Evolutionary conservation across 2,329 filamentous ascomycete species (phyloP).

Genomic region (Neocatenulostroma microsporum): DNA sequence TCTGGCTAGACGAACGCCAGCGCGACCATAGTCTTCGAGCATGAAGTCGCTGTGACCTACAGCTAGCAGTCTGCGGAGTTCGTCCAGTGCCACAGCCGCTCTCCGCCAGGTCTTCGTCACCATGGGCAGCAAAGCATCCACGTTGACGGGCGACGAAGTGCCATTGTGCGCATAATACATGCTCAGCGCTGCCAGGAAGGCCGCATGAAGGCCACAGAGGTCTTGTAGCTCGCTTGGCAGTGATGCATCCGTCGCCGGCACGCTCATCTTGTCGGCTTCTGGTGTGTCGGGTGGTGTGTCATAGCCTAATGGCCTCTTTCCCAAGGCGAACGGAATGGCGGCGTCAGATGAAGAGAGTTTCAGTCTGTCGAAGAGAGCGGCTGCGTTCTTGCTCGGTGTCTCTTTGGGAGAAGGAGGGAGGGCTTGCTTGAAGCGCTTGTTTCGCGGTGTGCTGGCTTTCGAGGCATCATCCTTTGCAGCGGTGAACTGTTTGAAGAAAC

Average conservation of each 20-base stretch:
- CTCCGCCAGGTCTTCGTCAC: constrained; percentile 40
- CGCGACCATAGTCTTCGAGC: constrained; percentile 25
- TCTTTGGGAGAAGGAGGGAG: constrained; percentile 24
- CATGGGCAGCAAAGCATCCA: constrained; percentile 33
- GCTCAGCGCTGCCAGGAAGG: constrained; percentile 43
- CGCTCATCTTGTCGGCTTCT: constrained; percentile 9
- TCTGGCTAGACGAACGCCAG: constrained; percentile 20
- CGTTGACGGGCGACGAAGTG: constrained; percentile 36
- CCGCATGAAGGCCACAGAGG: constrained; percentile 38
- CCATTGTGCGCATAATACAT: constrained; percentile 45
- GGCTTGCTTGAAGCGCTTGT: constrained; percentile 27
- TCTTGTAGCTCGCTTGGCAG: constrained; percentile 38
- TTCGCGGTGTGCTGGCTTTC: constrained; percentile 21
- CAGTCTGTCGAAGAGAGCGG: constrained; percentile 28
- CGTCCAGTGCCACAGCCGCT: constrained; percentile 38
- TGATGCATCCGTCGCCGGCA: constrained; percentile 9
- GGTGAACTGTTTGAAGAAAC: constrained; percentile 14
- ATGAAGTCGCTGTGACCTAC: constrained; percentile 26
- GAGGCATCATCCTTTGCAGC: too few relatives aligned
- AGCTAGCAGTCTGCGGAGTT: constrained; percentile 41
- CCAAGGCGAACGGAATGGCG: constrained; percentile 15
- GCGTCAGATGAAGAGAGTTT: constrained; percentile 21
- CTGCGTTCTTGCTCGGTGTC: constrained; percentile 30
- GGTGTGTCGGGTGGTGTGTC: constrained; percentile 30
- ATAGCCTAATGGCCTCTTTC: constrained; percentile 14